phyloP scores from a whole-genome alignment of 306 rosid genomes.

The Vicia faba region DNA sequence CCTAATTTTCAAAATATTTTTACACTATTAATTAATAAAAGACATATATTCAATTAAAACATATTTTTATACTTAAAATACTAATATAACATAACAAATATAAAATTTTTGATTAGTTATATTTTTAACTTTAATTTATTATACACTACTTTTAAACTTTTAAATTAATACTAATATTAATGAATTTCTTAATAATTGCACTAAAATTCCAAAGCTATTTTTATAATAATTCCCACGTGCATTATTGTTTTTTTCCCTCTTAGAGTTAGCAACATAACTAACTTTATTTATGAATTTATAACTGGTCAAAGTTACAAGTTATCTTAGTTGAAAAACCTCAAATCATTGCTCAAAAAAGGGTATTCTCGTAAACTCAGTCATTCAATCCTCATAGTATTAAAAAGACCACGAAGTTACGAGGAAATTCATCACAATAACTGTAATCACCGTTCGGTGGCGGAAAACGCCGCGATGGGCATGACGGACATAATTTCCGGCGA shows the following conservation, averaged over 20 bases:
- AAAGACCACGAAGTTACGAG: neutral
- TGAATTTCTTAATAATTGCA: too few species aligned
- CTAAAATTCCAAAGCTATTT: too few species aligned
- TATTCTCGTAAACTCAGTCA: neutral
- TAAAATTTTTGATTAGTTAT: too few species aligned
- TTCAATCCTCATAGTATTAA: neutral
- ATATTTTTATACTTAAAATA: too few species aligned
- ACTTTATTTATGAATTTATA: neutral
- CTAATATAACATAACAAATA: too few species aligned
- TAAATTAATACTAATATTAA: too few species aligned
- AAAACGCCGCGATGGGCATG: constrained; percentile 45
- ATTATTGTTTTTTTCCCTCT: neutral
- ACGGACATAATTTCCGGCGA: constrained; percentile 66
- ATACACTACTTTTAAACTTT: too few species aligned
- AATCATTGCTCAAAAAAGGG: neutral
- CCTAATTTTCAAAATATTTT: too few species aligned
- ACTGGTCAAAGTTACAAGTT: neutral
- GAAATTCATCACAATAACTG: neutral
- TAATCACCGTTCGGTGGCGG: neutral
- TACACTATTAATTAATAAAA: too few species aligned
- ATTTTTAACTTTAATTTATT: too few species aligned
- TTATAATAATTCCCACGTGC: neutral
- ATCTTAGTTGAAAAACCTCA: neutral
- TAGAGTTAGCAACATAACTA: neutral
- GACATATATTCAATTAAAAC: too few species aligned